phyloP scores from a whole-genome alignment of 768 basidiomycete species.

The Coprinopsis cinerea region DNA sequence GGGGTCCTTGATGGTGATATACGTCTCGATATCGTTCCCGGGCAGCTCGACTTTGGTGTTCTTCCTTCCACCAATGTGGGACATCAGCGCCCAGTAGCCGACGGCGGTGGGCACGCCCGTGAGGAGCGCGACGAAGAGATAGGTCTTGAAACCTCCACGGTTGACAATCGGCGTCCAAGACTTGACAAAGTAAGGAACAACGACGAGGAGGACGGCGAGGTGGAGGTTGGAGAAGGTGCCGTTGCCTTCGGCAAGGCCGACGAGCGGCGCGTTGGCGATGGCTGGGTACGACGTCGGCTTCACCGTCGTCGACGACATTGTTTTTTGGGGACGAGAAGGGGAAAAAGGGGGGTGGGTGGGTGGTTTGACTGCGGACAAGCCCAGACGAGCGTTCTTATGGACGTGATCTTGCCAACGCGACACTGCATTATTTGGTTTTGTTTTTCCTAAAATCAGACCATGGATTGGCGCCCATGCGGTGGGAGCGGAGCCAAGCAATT shows the following conservation, averaged over 20 bases:
- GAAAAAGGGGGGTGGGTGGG: too few relatives aligned
- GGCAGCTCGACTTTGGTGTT: conserved; percentile 86
- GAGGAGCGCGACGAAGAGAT: conserved; percentile 71
- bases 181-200: conserved; percentile 82
- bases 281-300: conserved; percentile 63
- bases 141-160: conserved; percentile 81
- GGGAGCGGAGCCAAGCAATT: too few relatives aligned
- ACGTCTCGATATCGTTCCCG: conserved; percentile 79
- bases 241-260: conserved; percentile 82
- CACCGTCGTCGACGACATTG: conserved; percentile 42
- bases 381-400: too few relatives aligned
- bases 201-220: conserved; percentile 69
- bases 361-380: too few relatives aligned
- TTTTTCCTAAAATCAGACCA: background rate
- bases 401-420: too few relatives aligned
- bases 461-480: background rate
- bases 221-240: conserved; percentile 78
- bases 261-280: conserved; percentile 80
- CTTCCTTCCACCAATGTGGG: conserved; percentile 70
- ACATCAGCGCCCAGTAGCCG: conserved; percentile 87
- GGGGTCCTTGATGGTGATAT: conserved; percentile 84
- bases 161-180: conserved; percentile 75
- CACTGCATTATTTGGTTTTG: background rate
- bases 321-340: too few relatives aligned
- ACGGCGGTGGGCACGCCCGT: conserved; percentile 73